Base-by-base conservation (phyloP, 257 asterid genomes). In the Nyctanthes arbortristis region DNA sequence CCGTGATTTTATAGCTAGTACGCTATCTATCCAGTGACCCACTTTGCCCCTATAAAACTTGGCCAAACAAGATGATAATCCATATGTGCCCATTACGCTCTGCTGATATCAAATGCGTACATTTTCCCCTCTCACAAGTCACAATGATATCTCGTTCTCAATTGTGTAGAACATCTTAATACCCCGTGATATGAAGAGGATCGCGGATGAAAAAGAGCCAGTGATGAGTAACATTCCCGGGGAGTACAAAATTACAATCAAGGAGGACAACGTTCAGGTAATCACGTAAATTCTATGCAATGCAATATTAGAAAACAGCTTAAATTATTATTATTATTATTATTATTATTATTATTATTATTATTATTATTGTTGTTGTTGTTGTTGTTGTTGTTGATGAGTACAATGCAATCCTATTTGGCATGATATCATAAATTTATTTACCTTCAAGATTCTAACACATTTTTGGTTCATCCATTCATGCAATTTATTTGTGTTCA, bases 201-300 rank as follows among this genome's bases (percentile, higher is more conserved):
- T 40, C 43, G 78, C 63, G 24, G 40, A 35, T 5, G 1, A 35
- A 8, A 35, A 12, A 12, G 59, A 52, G 16, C 29, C 7, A 13
- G 7, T 7, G 27, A 65, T 35, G 73, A 73, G 24, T 71, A 63
- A 45, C 65, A 62, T 28, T 11, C 39, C n/a, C 32, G 8, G 25
- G 61, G 64, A n/a, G 62, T 55, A 71, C 28, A 62, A 5, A 61
- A 10, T 61, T 9, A 59, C 82, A 56, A 59, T 69, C 45, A 73
- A 71, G 67, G 77, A 74, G 18, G 71, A 84, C 29, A 64, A 36
- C 65, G 70, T 20, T 61, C 63, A 68, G 84, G 89, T 85, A 72
- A 80, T 52, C 52, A 66, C 58, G 30, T 66, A 43, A 62, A 9
- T 29, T 61, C 56, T 49, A 29, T 14, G 22, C 35, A 25, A 14